Evolutionary conservation across 257 asterid species (phyloP).

Genomic region (Striga asiatica): DNA sequence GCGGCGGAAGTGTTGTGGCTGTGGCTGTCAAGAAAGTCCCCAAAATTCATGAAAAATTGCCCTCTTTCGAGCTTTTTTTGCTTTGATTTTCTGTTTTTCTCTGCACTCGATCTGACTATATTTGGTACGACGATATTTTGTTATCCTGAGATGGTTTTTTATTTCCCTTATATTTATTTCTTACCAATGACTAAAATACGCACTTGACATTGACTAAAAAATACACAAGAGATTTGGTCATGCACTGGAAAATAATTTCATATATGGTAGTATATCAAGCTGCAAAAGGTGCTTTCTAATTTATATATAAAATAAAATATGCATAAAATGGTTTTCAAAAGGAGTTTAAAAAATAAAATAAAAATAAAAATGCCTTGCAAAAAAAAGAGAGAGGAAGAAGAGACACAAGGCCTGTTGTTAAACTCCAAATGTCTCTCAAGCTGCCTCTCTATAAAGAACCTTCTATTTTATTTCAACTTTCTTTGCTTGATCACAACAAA

Average conservation of each 20-base stretch:
- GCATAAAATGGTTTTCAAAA: neutral
- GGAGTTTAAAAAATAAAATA: neutral
- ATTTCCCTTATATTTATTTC: neutral
- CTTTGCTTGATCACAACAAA: no score
- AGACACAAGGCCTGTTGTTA: constrained; percentile 69
- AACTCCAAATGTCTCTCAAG: constrained; percentile 60
- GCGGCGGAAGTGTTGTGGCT: constrained; percentile 36
- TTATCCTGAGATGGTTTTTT: neutral
- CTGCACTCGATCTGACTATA: neutral
- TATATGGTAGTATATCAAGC: constrained; percentile 7
- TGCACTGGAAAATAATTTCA: neutral
- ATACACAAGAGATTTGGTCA: constrained; percentile 15
- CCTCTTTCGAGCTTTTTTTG: neutral
- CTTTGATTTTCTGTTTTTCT: neutral
- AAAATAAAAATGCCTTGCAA: no score
- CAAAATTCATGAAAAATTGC: constrained; percentile 66
- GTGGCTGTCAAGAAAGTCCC: constrained; percentile 59
- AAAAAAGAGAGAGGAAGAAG: constrained; percentile 56
- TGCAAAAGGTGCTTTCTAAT: neutral
- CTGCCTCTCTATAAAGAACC: constrained; percentile 40
- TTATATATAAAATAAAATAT: neutral
- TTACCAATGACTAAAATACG: neutral
- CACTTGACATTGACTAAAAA: no score
- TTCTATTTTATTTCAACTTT: no score
- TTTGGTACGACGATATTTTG: neutral